These are phyloP conservation scores for Coemansia sp. DNA, from an alignment of 192 early-diverging fungal species.

Conservation along the genomic window DNA sequence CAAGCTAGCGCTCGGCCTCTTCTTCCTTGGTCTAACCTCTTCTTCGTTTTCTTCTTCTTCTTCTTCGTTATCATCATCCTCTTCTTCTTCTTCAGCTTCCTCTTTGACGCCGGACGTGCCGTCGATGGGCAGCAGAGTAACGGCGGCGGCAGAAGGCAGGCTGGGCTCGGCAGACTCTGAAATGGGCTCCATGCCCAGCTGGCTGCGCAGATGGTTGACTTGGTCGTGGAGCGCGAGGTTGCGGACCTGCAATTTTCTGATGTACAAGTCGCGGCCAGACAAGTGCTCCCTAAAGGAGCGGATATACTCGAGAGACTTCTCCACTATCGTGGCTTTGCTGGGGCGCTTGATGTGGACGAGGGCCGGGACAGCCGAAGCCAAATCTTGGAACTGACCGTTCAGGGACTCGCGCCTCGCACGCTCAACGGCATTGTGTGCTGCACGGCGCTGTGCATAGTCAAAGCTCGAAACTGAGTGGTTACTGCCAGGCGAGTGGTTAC, in stretches of 20 bases:
- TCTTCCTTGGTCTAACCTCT: slow-evolving; percentile 7
- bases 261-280: slow-evolving; percentile 54
- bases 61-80: slow-evolving; percentile 8
- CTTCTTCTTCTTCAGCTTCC: slow-evolving; percentile 10
- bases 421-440: slow-evolving; percentile 82
- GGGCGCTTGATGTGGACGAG: slow-evolving; percentile 75
- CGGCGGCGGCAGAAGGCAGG: neutral
- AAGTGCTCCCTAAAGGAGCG: slow-evolving; percentile 53
- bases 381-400: slow-evolving; percentile 80
- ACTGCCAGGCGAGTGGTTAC: slow-evolving; percentile 50
- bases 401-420: slow-evolving; percentile 79
- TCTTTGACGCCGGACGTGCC: slow-evolving; percentile 12
- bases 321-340: slow-evolving; percentile 80
- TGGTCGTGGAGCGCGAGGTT: slow-evolving; percentile 65
- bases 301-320: slow-evolving; percentile 76
- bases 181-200: slow-evolving; percentile 62
- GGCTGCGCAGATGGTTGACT: slow-evolving; percentile 63
- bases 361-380: slow-evolving; percentile 79
- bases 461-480: slow-evolving; percentile 22
- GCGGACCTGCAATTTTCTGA: slow-evolving; percentile 56
- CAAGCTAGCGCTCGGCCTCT: neutral
- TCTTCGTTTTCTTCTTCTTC: slow-evolving; percentile 12
- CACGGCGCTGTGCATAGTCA: slow-evolving; percentile 67
- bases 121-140: slow-evolving; percentile 11
- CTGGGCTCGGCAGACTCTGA: slow-evolving; percentile 31